phyloP scores from a whole-genome alignment of 768 basidiomycete genomes.

The Strobilomyces echinocephalus region DNA sequence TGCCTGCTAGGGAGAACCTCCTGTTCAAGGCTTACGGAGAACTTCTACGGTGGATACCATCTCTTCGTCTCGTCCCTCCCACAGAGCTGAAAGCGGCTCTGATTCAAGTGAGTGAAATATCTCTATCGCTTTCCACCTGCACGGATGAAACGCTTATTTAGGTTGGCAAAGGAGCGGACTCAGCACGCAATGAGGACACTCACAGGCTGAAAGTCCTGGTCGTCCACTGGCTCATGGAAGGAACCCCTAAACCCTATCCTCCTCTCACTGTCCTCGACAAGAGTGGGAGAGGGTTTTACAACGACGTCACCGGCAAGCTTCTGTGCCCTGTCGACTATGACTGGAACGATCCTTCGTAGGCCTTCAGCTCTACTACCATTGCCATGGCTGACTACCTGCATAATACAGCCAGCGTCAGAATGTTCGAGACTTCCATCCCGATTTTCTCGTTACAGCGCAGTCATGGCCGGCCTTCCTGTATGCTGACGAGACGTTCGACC shows the following conservation, averaged over 20 bases:
- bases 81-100: too few species aligned
- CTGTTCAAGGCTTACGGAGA: too few species aligned
- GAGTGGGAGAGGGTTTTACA: not conserved
- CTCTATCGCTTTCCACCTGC: too few species aligned
- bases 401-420: not conserved
- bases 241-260: not conserved
- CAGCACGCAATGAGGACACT: not conserved
- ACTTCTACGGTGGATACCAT: too few species aligned
- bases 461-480: not conserved
- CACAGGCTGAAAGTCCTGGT: not conserved
- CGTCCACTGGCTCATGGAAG: conserved; percentile 1
- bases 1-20: too few species aligned
- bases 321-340: not conserved
- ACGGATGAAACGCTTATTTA: too few species aligned
- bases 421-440: not conserved
- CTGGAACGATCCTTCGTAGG: not conserved
- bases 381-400: not conserved
- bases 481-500: too few species aligned
- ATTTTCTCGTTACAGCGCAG: not conserved
- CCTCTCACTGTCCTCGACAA: not conserved
- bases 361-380: too few species aligned
- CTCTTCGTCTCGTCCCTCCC: too few species aligned
- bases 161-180: not conserved
- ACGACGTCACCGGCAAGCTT: not conserved
- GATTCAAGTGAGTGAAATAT: too few species aligned